These are phyloP conservation scores for Flaveria trinervia DNA, from an alignment of 129 eudicot species.

Conservation along the genomic window DNA sequence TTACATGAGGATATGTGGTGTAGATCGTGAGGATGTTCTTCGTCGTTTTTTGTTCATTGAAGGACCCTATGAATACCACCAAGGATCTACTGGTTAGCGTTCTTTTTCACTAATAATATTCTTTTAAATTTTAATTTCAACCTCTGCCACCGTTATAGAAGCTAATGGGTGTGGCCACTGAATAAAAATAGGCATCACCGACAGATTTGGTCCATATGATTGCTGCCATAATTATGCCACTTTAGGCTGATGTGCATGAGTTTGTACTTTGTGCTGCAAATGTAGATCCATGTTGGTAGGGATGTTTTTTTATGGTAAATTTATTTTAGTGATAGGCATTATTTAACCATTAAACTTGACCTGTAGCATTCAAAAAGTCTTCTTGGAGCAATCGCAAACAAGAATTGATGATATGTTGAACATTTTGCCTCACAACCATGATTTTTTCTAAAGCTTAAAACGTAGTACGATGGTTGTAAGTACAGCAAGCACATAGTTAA, in stretches of 20 bases:
- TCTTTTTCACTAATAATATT: constrained; percentile 10
- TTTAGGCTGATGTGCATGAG: neutral
- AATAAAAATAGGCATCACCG: constrained; percentile 4
- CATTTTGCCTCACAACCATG: neutral
- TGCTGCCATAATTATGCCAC: neutral
- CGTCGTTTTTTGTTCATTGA: constrained; percentile 86
- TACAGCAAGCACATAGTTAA: neutral
- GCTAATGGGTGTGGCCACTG: constrained; percentile 14
- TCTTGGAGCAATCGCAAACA: too few species aligned
- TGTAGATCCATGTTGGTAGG: constrained; percentile 1
- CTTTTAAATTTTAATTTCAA: neutral
- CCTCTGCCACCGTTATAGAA: constrained; percentile 5
- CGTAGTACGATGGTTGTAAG: neutral
- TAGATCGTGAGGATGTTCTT: constrained; percentile 76
- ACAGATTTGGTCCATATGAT: constrained; percentile 3
- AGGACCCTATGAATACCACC: constrained; percentile 79
- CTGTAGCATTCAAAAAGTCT: neutral
- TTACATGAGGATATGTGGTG: constrained; percentile 66
- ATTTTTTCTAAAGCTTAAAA: neutral
- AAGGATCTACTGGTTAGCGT: constrained; percentile 81
- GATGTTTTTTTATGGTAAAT: neutral
- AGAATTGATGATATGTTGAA: too few species aligned
- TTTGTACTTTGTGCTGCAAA: neutral
- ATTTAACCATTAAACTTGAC: constrained; percentile 16
- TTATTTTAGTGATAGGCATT: neutral